Percentiles rank a stretch among this genome's conserved stretches.
phyloP scores from a whole-genome alignment of 495 filamentous ascomycete species.

The Jackrogersella minutella region DNA sequence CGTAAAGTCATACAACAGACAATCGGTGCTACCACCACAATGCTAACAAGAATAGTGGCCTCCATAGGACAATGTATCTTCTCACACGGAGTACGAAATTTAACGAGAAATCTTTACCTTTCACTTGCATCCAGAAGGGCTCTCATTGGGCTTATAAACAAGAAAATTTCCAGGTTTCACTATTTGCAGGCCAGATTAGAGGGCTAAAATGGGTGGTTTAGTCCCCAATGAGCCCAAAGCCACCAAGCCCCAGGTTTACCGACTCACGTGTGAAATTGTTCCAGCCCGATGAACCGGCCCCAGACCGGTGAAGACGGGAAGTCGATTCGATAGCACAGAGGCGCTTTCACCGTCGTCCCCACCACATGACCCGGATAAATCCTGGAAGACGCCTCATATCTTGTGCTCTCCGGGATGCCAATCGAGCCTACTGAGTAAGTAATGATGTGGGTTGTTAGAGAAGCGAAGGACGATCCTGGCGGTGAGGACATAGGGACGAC shows the following conservation, averaged over 20 bases:
- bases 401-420: neutral
- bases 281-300: neutral
- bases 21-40: neutral
- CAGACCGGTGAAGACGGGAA: slow-evolving; percentile 10
- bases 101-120: no score
- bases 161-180: neutral
- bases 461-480: slow-evolving; percentile 1
- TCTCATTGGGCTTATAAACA: neutral
- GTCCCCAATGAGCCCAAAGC: neutral
- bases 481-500: neutral
- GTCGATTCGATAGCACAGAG: neutral
- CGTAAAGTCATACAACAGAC: neutral
- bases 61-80: neutral
- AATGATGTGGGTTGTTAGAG: neutral
- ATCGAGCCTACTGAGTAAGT: neutral
- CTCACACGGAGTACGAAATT: neutral
- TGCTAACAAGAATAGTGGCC: neutral
- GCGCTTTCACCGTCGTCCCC: slow-evolving; percentile 6
- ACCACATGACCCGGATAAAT: slow-evolving; percentile 4
- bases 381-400: neutral
- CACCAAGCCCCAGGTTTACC: neutral
- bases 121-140: neutral
- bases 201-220: neutral
- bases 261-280: slow-evolving; percentile 15
- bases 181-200: neutral